These are phyloP conservation scores for Xylaria sp. DNA, from an alignment of 2,329 filamentous ascomycete genomes.

Conservation along the genomic window DNA sequence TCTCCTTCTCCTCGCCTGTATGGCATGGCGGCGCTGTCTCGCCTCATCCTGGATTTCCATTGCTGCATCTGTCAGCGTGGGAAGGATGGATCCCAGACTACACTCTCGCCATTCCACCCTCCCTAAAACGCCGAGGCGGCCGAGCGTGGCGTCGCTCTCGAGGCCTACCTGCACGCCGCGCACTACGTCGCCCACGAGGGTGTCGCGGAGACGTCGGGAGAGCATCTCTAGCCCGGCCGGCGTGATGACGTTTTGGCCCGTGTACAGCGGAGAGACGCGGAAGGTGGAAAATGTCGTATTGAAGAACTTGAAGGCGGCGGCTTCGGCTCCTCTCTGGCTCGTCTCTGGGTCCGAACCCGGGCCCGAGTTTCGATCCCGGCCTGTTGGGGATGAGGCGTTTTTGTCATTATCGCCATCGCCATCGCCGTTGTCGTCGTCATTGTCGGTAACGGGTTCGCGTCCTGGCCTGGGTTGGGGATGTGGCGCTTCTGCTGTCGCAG, in stretches of 20 bases:
- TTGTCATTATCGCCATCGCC: conserved; percentile 10
- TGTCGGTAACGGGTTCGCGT: conserved; percentile 11
- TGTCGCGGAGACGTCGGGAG: conserved; percentile 62
- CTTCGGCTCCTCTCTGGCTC: conserved; percentile 1
- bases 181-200: conserved; percentile 68
- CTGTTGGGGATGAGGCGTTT: conserved; percentile 11
- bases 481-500: conserved; percentile 29
- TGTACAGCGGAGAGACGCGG: conserved; percentile 64
- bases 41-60: conserved; percentile 35
- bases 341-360: conserved; percentile 10
- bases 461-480: conserved; percentile 16
- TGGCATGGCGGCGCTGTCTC: conserved; percentile 21
- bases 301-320: conserved; percentile 57
- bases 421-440: background rate
- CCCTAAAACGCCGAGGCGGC: conserved; percentile 57
- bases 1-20: background rate
- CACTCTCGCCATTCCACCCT: conserved; percentile 62
- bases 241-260: conserved; percentile 55
- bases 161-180: conserved; percentile 64
- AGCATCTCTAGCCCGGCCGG: conserved; percentile 55
- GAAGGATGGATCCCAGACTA: conserved; percentile 44
- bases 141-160: conserved; percentile 52
- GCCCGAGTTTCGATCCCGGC: conserved; percentile 2
- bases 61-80: conserved; percentile 29
- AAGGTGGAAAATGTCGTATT: conserved; percentile 69